Base-by-base conservation (phyloP, 371 early-diverging fungal genomes). In the Mortierella sp. region DNA sequence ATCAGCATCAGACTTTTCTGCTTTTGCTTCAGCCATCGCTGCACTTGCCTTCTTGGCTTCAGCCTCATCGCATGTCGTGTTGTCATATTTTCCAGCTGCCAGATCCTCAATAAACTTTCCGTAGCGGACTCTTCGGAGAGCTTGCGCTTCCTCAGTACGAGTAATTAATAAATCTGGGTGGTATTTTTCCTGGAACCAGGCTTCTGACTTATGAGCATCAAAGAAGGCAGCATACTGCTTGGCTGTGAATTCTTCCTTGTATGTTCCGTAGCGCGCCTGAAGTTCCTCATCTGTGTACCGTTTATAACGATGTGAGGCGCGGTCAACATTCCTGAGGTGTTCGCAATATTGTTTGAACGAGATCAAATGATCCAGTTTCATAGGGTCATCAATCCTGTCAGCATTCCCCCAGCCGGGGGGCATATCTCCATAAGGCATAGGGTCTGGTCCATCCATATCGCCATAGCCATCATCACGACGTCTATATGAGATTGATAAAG, bases 131-230 rank as follows among this genome's bases (percentile, higher is more conserved):
- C 73, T 83, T 72, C 92, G 88, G 14, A 93, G 88, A 12, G 75
- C 64, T 22, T 87, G 84, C 30, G 90, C 83, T 62, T 91, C 90
- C 45, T 88, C 86, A 40, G 87, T 79, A 28, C 94, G 87, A n/a
- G 86, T 75, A 51, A 70, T 70, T 14, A 92, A 88, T 6, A 85
- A 76, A 22, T 84, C 89, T 1, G 96, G 96, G 75, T 96, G 95
- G 76, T 97, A 97, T 77, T 94, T 94, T 84, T 97, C 97, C 43
- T 88, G 83, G 84, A 97, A 97, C 98, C 98, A 97, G 64, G 96
- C 96, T 47, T 93, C 93, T 8, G 92, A 90, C 70, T 93, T 94
- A 84, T 97, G 95, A 30, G 86, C 87, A 1, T 86, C 87, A 78
- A 94, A 96, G 79, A 96, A 96, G 32, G 87, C 86, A 55, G 88